These are phyloP conservation scores for Dorcoceras hygrometricum DNA, from an alignment of 257 asterid species.

Conservation along the genomic window DNA sequence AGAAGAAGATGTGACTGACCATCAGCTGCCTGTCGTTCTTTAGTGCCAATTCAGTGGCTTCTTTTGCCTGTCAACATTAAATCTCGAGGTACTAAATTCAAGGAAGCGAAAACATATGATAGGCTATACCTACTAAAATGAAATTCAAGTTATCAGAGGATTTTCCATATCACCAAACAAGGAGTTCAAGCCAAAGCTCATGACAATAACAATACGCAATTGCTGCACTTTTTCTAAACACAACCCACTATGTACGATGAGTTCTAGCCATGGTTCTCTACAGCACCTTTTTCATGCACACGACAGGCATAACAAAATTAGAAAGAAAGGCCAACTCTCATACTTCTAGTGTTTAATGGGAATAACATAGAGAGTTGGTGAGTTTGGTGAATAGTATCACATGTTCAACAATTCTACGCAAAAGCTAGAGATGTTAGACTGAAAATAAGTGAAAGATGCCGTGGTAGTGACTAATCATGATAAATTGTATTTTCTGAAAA, in stretches of 20 bases:
- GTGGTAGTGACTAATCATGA: background rate
- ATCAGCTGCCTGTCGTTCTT: slow-evolving; percentile 61
- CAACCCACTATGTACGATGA: no score
- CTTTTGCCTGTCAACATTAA: slow-evolving; percentile 58
- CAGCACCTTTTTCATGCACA: background rate
- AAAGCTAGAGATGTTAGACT: background rate
- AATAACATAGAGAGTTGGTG: background rate
- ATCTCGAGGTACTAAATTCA: background rate
- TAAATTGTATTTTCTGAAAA: no score
- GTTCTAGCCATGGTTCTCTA: background rate
- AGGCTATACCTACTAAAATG: background rate
- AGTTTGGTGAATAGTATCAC: background rate
- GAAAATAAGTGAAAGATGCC: background rate
- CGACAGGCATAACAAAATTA: background rate
- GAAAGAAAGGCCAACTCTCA: background rate
- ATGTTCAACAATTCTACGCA: background rate
- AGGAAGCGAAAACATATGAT: background rate
- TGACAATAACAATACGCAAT: background rate
- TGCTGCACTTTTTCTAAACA: background rate
- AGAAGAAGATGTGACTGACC: slow-evolving; percentile 49
- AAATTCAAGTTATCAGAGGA: background rate
- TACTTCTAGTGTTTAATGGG: background rate
- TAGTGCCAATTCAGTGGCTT: slow-evolving; percentile 67
- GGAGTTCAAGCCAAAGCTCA: background rate
- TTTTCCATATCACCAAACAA: background rate